These are phyloP conservation scores for Aspergillus eucalypticola DNA, from an alignment of 2,329 filamentous ascomycete species.

Conservation along the genomic window DNA sequence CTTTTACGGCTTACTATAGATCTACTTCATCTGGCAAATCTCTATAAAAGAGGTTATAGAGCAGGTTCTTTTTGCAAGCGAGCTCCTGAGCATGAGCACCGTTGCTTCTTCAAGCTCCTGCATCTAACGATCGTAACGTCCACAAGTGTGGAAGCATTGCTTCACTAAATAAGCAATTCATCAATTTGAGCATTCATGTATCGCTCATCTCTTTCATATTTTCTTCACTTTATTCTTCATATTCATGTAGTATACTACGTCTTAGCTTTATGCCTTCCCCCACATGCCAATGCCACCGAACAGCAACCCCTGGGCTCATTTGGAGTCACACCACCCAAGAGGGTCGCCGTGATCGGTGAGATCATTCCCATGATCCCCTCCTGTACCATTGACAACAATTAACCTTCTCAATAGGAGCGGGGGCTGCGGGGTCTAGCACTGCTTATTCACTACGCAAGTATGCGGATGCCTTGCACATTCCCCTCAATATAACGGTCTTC, in stretches of 20 bases:
- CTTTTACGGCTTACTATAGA: not conserved
- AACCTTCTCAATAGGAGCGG: conserved; percentile 65
- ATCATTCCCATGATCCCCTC: not conserved
- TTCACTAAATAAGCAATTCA: not conserved
- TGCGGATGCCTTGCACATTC: conserved; percentile 60
- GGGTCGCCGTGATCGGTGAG: conserved; percentile 40
- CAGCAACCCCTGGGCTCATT: conserved; percentile 26
- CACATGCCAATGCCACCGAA: conserved; percentile 23
- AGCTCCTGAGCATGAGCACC: not conserved
- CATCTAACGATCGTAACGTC: not conserved
- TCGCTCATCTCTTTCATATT: not conserved
- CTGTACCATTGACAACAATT: not conserved
- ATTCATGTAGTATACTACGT: conserved; percentile 15
- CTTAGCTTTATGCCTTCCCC: conserved; percentile 17
- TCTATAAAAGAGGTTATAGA: not conserved
- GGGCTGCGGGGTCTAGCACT: conserved; percentile 81
- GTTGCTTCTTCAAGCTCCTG: not conserved
- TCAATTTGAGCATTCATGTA: not conserved
- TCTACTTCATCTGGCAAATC: not conserved
- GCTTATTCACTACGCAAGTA: conserved; percentile 80
- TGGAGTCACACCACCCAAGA: conserved; percentile 25
- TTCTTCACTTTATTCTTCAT: conserved; percentile 6
- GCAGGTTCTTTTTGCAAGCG: not conserved
- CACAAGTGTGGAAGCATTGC: too few relatives aligned
- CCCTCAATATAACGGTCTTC: conserved; percentile 81